These are phyloP conservation scores for Nitzschia sp. DNA, from an alignment of 108 stramenopile genomes.

Conservation along the genomic window DNA sequence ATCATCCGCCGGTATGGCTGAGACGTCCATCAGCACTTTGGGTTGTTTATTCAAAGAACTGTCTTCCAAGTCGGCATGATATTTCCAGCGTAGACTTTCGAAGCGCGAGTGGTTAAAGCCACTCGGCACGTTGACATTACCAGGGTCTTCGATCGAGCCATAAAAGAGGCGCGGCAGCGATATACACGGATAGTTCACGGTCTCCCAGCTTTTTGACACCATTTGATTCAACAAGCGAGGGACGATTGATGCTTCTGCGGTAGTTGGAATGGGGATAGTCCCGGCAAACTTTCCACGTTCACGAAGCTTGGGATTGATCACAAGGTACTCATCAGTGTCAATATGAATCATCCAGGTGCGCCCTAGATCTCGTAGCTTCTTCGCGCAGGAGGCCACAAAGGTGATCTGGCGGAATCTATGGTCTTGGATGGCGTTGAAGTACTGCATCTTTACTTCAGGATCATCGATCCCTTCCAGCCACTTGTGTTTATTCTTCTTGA, in stretches of 20 bases:
- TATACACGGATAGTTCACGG: slow-evolving; percentile 19
- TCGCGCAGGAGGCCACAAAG: slow-evolving; percentile 30
- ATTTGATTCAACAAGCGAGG: slow-evolving; percentile 25
- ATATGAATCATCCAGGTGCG: slow-evolving; percentile 58
- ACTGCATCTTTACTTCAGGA: slow-evolving; percentile 1
- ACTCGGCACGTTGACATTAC: neutral
- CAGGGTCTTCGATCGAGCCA: slow-evolving; percentile 26
- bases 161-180: slow-evolving; percentile 29
- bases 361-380: slow-evolving; percentile 5
- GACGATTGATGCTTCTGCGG: slow-evolving; percentile 16
- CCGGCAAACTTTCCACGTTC: neutral
- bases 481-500: neutral
- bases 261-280: neutral
- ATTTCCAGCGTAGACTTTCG: slow-evolving; percentile 52
- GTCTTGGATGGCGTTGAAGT: slow-evolving; percentile 17
- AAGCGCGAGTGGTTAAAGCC: slow-evolving; percentile 26
- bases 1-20: slow-evolving; percentile 12
- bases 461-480: slow-evolving; percentile 15
- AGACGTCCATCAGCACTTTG: slow-evolving; percentile 36
- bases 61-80: slow-evolving; percentile 28
- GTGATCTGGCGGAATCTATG: slow-evolving; percentile 45
- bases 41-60: slow-evolving; percentile 24
- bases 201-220: slow-evolving; percentile 1
- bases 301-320: slow-evolving; percentile 17
- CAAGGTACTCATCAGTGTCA: slow-evolving; percentile 70